phyloP scores from a whole-genome alignment of 2,329 filamentous ascomycete species.

The Ceratocystis smalleyi region DNA sequence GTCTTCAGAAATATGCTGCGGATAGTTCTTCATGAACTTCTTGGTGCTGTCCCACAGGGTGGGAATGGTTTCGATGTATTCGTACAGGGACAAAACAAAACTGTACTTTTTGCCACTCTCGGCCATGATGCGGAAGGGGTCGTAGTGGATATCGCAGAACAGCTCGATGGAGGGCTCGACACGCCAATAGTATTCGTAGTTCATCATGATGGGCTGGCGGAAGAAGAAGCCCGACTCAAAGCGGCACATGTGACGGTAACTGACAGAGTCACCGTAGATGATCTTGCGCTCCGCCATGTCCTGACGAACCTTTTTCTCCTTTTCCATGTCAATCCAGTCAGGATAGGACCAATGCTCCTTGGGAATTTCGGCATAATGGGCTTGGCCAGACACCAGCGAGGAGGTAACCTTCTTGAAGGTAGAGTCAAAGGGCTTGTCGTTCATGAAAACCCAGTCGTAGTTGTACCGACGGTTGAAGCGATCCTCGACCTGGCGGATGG shows the following conservation, averaged over 20 bases:
- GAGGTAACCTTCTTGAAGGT: conserved; percentile 85
- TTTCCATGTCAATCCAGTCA: conserved; percentile 86
- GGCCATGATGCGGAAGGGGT: conserved; percentile 92
- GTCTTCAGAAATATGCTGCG: conserved; percentile 67
- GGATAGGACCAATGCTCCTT: conserved; percentile 96
- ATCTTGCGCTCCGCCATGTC: conserved; percentile 91
- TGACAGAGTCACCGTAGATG: conserved; percentile 93
- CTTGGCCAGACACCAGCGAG: conserved; percentile 80
- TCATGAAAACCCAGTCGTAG: conserved; percentile 99
- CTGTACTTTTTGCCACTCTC: conserved; percentile 97
- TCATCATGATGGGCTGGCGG: conserved; percentile 78
- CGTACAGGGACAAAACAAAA: conserved; percentile 87
- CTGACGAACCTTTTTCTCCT: conserved; percentile 75
- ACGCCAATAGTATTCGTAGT: conserved; percentile 99
- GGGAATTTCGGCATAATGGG: conserved; percentile 78
- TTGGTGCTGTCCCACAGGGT: conserved; percentile 92
- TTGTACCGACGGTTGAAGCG: conserved; percentile 93
- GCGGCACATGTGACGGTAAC: conserved; percentile 98
- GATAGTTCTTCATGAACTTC: conserved; percentile 82
- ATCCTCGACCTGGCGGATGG: conserved; percentile 92
- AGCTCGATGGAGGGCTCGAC: conserved; percentile 95
- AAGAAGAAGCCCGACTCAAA: conserved; percentile 99
- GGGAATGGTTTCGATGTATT: conserved; percentile 91
- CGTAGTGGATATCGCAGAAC: conserved; percentile 88
- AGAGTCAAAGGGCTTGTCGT: conserved; percentile 86